Conservation (phyloP, 495 filamentous ascomycete species). For the Staphylotrichum tortipilum region DNA sequence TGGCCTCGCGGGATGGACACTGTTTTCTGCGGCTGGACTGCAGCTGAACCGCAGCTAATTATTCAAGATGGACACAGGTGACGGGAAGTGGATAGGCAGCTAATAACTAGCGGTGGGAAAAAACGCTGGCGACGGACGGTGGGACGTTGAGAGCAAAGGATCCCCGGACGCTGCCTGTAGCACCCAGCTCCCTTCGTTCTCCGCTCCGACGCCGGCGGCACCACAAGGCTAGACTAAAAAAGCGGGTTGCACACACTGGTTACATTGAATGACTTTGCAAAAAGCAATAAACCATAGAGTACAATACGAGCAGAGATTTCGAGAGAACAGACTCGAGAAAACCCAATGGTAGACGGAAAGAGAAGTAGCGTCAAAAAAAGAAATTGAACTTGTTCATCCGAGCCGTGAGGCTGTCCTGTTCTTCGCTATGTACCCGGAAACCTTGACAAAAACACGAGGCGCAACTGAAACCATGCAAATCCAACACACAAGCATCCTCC, state of each 20-base stretch:
- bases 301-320: too few species aligned
- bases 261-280: neutral
- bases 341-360: neutral
- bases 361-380: neutral
- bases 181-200: neutral
- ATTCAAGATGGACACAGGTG: neutral
- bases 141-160: neutral
- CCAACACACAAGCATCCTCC: neutral
- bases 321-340: neutral
- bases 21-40: too few species aligned
- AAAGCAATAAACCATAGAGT: too few species aligned
- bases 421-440: neutral
- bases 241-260: neutral
- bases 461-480: neutral
- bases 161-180: neutral
- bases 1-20: too few species aligned
- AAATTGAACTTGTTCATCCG: neutral
- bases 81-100: slow-evolving; percentile 1
- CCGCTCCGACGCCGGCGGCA: neutral
- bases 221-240: too few species aligned
- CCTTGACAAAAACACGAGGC: neutral
- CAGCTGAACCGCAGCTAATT: too few species aligned
- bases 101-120: too few species aligned
- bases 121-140: too few species aligned
- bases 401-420: slow-evolving; percentile 3